phyloP scores from a whole-genome alignment of 2,329 filamentous ascomycete genomes.

The Sporothrix brunneoviolacea region DNA sequence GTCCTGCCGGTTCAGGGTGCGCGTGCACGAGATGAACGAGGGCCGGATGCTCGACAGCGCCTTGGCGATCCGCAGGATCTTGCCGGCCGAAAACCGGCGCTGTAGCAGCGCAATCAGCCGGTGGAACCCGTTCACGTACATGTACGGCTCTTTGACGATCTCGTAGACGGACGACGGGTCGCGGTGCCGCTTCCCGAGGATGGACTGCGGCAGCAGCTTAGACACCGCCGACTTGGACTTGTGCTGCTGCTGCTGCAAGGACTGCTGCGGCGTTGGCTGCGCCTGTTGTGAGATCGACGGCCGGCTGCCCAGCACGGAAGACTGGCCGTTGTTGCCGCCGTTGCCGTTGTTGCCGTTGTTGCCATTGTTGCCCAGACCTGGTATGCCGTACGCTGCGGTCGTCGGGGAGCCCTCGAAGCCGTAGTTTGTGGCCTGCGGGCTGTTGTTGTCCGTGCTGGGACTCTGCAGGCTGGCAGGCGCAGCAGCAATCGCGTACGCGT shows the following conservation, averaged over 20 bases:
- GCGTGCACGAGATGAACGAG: constrained; percentile 86
- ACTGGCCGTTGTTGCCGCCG: constrained; percentile 1
- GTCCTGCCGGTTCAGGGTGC: constrained; percentile 81
- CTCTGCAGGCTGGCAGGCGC: constrained; percentile 57
- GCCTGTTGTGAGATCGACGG: constrained; percentile 14
- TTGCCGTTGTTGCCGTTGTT: constrained; percentile 6
- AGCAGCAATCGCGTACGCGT: constrained; percentile 58
- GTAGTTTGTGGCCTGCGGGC: constrained; percentile 48
- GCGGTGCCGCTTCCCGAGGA: constrained; percentile 52
- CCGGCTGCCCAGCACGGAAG: background rate
- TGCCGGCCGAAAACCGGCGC: constrained; percentile 68
- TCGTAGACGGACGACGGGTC: constrained; percentile 86
- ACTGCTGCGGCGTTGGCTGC: constrained; percentile 16
- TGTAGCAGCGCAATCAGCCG: constrained; percentile 75
- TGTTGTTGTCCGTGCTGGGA: constrained; percentile 58
- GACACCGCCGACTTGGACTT: constrained; percentile 39
- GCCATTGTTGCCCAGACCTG: constrained; percentile 7
- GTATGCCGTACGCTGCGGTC: constrained; percentile 27
- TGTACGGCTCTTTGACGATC: constrained; percentile 82
- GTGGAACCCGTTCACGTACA: constrained; percentile 86
- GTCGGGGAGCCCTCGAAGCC: constrained; percentile 52
- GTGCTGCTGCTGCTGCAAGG: constrained; percentile 28
- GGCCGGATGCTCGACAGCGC: constrained; percentile 84
- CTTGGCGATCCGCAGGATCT: constrained; percentile 76
- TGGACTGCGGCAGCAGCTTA: constrained; percentile 39